Evolutionary conservation across 1,284 basidiomycete genomes (phyloP).

Genomic region (Leccinum fallax): DNA sequence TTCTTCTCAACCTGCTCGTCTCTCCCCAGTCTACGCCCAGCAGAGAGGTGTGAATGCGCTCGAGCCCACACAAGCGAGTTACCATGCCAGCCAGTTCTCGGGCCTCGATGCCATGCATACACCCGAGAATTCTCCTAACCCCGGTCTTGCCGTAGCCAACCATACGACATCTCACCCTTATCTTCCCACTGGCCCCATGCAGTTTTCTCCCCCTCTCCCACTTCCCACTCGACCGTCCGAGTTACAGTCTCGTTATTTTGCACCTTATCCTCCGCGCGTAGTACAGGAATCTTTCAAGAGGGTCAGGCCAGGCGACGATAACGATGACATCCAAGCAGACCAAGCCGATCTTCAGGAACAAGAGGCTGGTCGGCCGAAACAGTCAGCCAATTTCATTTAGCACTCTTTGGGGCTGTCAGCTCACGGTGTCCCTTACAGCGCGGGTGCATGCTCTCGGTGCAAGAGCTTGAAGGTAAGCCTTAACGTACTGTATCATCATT

Average conservation of each 20-base stretch:
- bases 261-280: conserved; percentile 1
- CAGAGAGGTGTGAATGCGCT: not conserved
- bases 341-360: conserved; percentile 26
- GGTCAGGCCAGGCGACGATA: conserved; percentile 23
- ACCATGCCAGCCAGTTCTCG: conserved; percentile 15
- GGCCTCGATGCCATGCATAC: conserved; percentile 10
- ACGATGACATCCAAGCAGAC: conserved; percentile 27
- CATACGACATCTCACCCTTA: conserved; percentile 20
- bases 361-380: conserved; percentile 22
- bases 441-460: conserved; percentile 69
- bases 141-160: not conserved
- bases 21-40: conserved; percentile 25
- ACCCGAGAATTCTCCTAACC: conserved; percentile 18
- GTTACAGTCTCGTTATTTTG: conserved; percentile 32
- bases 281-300: conserved; percentile 20
- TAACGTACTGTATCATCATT: not conserved
- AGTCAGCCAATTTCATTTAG: conserved; percentile 14
- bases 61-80: conserved; percentile 15
- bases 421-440: conserved; percentile 29
- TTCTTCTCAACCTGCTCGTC: conserved; percentile 11
- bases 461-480: conserved; percentile 64
- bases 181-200: conserved; percentile 32
- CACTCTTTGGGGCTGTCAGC: not conserved
- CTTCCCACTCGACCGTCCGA: conserved; percentile 34
- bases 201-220: conserved; percentile 32